Base-by-base conservation (phyloP, 1,284 basidiomycete species). In the Leccinum pallidistipes region DNA sequence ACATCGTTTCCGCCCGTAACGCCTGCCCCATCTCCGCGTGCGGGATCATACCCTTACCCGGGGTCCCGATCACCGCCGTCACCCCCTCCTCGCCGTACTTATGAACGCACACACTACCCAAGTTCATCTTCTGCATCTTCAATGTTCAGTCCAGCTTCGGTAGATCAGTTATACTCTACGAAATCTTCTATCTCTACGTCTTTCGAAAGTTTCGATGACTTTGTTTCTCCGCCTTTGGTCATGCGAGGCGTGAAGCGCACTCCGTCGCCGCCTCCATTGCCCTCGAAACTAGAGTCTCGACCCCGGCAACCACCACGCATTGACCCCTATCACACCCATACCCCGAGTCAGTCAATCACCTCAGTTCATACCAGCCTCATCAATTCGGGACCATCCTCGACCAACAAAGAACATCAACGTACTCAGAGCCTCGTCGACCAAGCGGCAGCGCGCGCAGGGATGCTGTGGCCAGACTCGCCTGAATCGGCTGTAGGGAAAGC, bases 391-490 rank as follows among this genome's bases (percentile, higher is more conserved):
- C 38, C 70, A 59, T 64, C 67, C 58, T 58, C 70, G 63, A 62
- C 66, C 63, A 18, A 67, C 63, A 62, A 66, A 64, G 61, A 70
- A 58, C 86, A 85, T 66, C 77, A 79, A 61, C 82, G 84, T 57
- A 86, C 86, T 5, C 70, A 81, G 65, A 85, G 79, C 65, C 73
- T 90, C 27, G 70, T 90, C 61, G 80, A 84, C 63, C 73, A 72
- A 16, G 86, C 83, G 8, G 84, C 85, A 9, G 71, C 84, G 6
- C 78, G 77, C 18, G 73, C 71, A 5, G 86, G 86, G 3, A 72
- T 78, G 0, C n/a, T 63, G 56, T 90, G 88, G 88, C 86, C 86
- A n/a, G 81, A 84, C 27, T 83, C 86, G 10, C 78, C 72, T 1
- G 56, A 27, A 9, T 36, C 21, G 4, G 34, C 59, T 2, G 57